Evolutionary conservation across 495 filamentous ascomycete species (phyloP).

Genomic region (Apodospora peruviana): DNA sequence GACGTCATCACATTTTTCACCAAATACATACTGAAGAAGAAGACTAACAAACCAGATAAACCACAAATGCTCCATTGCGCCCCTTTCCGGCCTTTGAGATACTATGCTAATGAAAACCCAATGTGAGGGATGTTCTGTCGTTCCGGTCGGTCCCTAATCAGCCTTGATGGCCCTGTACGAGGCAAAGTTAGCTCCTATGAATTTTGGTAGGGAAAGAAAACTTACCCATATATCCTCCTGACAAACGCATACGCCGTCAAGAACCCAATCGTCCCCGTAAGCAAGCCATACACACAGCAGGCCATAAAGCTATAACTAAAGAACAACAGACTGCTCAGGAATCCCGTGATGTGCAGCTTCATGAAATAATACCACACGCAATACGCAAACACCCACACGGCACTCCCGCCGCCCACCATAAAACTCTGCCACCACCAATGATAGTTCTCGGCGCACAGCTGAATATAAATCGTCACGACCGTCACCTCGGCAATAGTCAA

Average conservation of each 20-base stretch:
- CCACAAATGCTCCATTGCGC: too few species aligned
- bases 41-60: too few species aligned
- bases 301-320: slow-evolving; percentile 79
- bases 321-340: slow-evolving; percentile 76
- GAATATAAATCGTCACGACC: slow-evolving; percentile 80
- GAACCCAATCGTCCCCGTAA: slow-evolving; percentile 85
- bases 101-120: too few species aligned
- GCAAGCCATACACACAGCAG: slow-evolving; percentile 75
- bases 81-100: too few species aligned
- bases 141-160: too few species aligned
- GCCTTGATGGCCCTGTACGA: slow-evolving; percentile 11
- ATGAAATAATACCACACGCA: slow-evolving; percentile 83
- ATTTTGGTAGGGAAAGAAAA: too few species aligned
- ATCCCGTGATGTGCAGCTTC: slow-evolving; percentile 77
- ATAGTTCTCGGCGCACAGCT: slow-evolving; percentile 85
- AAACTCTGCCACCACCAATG: slow-evolving; percentile 97
- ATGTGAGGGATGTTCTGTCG: too few species aligned
- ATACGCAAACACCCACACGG: slow-evolving; percentile 82
- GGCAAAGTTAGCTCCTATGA: too few species aligned
- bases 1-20: too few species aligned
- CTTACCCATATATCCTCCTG: slow-evolving; percentile 79
- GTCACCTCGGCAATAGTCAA: slow-evolving; percentile 84
- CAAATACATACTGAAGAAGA: too few species aligned
- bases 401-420: slow-evolving; percentile 70
- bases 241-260: slow-evolving; percentile 86